phyloP scores from a whole-genome alignment of 2,329 filamentous ascomycete genomes.

The Neurospora sp. region DNA sequence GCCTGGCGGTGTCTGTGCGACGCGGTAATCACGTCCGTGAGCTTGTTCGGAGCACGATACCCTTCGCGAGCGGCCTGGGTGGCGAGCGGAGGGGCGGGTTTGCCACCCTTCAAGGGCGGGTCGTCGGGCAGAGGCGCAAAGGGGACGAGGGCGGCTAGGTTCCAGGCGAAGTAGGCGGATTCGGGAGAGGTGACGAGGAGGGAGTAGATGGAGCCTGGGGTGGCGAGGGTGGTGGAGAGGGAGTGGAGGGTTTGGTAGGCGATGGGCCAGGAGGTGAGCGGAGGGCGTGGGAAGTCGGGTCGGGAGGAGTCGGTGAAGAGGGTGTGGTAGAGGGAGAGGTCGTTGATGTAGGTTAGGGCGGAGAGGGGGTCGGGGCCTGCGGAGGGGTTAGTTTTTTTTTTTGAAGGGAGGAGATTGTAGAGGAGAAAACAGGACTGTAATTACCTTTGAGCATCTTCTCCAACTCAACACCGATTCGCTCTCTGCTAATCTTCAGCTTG shows the following conservation, averaged over 20 bases:
- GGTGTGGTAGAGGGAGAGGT: slow-evolving; percentile 57
- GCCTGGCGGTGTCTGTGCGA: slow-evolving; percentile 51
- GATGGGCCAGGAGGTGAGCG: slow-evolving; percentile 48
- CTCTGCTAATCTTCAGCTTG: slow-evolving; percentile 81
- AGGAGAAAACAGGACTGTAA: slow-evolving; percentile 3
- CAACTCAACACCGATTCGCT: slow-evolving; percentile 76
- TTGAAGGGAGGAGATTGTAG: background rate
- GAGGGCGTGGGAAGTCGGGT: slow-evolving; percentile 41
- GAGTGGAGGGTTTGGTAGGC: slow-evolving; percentile 54
- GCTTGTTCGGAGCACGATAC: slow-evolving; percentile 68
- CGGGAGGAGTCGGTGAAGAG: slow-evolving; percentile 62
- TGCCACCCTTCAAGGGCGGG: slow-evolving; percentile 30
- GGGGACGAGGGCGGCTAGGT: slow-evolving; percentile 63
- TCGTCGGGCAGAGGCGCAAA: slow-evolving; percentile 48
- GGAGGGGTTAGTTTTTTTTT: background rate
- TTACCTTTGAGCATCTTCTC: slow-evolving; percentile 80
- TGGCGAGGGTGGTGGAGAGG: slow-evolving; percentile 31
- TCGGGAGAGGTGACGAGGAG: slow-evolving; percentile 52
- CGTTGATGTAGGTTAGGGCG: slow-evolving; percentile 55
- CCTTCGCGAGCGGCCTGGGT: slow-evolving; percentile 63
- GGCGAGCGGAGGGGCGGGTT: slow-evolving; percentile 46
- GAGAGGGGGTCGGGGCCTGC: slow-evolving; percentile 47
- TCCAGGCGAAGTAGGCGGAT: slow-evolving; percentile 65
- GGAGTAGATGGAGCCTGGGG: slow-evolving; percentile 37
- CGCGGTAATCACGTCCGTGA: slow-evolving; percentile 56